These are phyloP conservation scores for Dimocarpus longan DNA, from an alignment of 345 rosid genomes.

Conservation along the genomic window DNA sequence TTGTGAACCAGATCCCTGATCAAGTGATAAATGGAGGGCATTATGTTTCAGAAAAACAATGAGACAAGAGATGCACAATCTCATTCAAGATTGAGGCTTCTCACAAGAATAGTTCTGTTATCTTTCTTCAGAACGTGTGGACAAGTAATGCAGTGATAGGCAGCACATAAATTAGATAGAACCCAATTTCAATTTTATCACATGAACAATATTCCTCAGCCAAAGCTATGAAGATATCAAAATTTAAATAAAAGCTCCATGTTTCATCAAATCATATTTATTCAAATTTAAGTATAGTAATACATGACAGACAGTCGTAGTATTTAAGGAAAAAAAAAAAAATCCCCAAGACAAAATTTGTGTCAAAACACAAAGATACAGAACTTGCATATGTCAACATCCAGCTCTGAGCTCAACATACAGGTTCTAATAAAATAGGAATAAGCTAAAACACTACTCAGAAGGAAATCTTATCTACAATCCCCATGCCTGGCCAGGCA, in stretches of 20 bases:
- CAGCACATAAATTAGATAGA: background rate
- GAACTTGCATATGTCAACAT: constrained; percentile 7
- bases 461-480: constrained; percentile 22
- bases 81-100: background rate
- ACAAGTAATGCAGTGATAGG: background rate
- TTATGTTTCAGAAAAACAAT: background rate
- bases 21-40: background rate
- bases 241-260: background rate
- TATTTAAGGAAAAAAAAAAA: background rate
- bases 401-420: constrained; percentile 8
- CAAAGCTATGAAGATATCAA: background rate
- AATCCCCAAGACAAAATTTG: constrained; percentile 4
- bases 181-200: background rate
- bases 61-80: background rate
- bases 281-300: background rate
- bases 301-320: background rate
- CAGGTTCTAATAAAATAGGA: background rate
- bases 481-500: constrained; percentile 12
- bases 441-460: background rate
- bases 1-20: background rate
- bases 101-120: background rate
- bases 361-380: background rate
- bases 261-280: constrained; percentile 6
- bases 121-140: background rate
- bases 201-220: background rate